Evolutionary conservation across 441 rosid genomes (phyloP).

Genomic region (Euphorbia schlechtendalii): DNA sequence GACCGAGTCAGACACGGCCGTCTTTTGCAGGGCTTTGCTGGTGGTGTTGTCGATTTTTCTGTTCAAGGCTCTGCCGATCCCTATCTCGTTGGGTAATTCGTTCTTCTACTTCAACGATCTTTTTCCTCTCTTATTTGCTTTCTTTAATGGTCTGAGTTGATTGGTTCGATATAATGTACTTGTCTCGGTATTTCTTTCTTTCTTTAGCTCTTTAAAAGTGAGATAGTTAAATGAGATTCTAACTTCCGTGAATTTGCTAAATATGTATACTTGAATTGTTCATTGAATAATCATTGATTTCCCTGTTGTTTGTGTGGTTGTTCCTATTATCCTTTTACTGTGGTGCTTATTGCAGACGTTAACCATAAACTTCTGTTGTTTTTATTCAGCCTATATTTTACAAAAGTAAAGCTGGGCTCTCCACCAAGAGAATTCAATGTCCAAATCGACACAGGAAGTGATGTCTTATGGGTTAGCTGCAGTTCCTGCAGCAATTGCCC

Average conservation of each 20-base stretch:
- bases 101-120: neutral
- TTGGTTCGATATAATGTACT: neutral
- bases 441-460: slow-evolving; percentile 97
- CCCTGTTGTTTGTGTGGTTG: too few species aligned
- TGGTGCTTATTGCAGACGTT: slow-evolving; percentile 8
- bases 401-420: slow-evolving; percentile 73
- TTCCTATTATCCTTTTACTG: slow-evolving; percentile 4
- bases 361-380: slow-evolving; percentile 14
- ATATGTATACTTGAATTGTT: too few species aligned
- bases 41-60: slow-evolving; percentile 75
- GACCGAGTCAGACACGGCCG: slow-evolving; percentile 69
- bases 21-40: slow-evolving; percentile 45
- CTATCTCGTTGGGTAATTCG: slow-evolving; percentile 63
- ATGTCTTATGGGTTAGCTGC: slow-evolving; percentile 91
- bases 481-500: slow-evolving; percentile 88
- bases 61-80: slow-evolving; percentile 90
- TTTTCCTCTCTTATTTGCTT: slow-evolving; percentile 8
- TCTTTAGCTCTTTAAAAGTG: too few species aligned
- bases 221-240: too few species aligned
- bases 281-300: too few species aligned
- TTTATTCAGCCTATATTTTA: slow-evolving; percentile 70
- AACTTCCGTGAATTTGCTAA: too few species aligned
- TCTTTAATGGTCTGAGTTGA: slow-evolving; percentile 11
- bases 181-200: neutral
- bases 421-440: slow-evolving; percentile 86